Base-by-base conservation (phyloP, 139 green algal genomes). In the Tetraselmis striata region DNA sequence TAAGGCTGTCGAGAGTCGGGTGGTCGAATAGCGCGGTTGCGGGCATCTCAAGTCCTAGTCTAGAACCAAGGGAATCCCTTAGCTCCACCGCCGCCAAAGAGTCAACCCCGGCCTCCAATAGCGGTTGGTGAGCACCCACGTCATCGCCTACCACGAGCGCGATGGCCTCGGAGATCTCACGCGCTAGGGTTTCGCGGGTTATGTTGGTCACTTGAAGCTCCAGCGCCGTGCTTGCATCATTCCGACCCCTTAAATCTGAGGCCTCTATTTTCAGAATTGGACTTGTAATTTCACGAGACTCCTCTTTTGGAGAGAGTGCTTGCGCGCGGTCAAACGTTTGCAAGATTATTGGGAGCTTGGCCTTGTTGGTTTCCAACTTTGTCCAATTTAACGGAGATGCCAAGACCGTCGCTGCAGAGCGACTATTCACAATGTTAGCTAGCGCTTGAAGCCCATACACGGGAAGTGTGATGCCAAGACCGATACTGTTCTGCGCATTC, bases 81-180 rank as follows among this genome's bases (percentile, higher is more conserved):
- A 84, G 75, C 28, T 84, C 77, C n/a, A 81, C 30, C 30, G 75
- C 32, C 59, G 77, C 83, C 28, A 86, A 67, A 1, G 83, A 86
- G 45, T 86, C 83, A 1, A 86, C 30, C 22, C 83, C 83, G 0
- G 83, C 83, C 58, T 86, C 78, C 27, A 86, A 29, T 18, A 86
- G 75, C 2, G 79, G 79, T 1, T 27, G 1, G 31, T 80, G 31
- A 27, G 27, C 1, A 23, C 2, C 81, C 28, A 84, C 76, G 1
- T 81, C 75, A 30, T 32, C 22, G 11, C 58, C 79, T 25, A 82
- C 30, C 28, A 32, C 79, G 2, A 30, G 27, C 45, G 28, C 31
- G 26, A 82, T 29, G 1, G 45, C 58, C 1, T 1, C 58, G 28
- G 79, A 67, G 18, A 67, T 67, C 45, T 67, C 45, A 18, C 45